A percentile compares a stretch with the other conserved stretches of the same genome.
Evolutionary conservation across 768 basidiomycete genomes (phyloP).

Genomic region (Suillus bovinus): DNA sequence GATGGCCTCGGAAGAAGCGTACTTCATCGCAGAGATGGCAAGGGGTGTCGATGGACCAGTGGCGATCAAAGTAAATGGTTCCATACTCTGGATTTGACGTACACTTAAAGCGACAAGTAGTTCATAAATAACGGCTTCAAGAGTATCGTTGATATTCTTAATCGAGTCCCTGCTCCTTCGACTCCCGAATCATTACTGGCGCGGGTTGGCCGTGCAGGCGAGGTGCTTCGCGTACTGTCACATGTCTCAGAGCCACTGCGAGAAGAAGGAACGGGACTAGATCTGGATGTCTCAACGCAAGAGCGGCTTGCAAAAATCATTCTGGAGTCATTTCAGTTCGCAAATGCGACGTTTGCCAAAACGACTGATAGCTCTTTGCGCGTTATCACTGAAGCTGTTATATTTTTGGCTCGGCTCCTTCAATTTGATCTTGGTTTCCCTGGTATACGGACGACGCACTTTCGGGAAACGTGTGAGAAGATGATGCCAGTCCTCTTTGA

Average conservation of each 20-base stretch:
- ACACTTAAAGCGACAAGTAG: slow-evolving; percentile 33
- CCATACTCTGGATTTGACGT: neutral
- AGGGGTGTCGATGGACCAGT: slow-evolving; percentile 66
- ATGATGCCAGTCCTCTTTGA: slow-evolving; percentile 47
- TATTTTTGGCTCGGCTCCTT: slow-evolving; percentile 64
- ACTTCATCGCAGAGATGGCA: slow-evolving; percentile 82
- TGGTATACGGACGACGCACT: slow-evolving; percentile 52
- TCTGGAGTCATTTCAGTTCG: slow-evolving; percentile 42
- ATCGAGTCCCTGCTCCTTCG: slow-evolving; percentile 28
- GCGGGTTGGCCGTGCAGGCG: slow-evolving; percentile 56
- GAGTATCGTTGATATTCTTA: slow-evolving; percentile 59
- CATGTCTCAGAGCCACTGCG: slow-evolving; percentile 69
- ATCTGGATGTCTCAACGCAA: slow-evolving; percentile 46
- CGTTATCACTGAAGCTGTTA: slow-evolving; percentile 41
- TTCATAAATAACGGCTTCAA: slow-evolving; percentile 76
- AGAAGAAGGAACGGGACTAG: slow-evolving; percentile 48
- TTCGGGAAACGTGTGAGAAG: slow-evolving; percentile 45
- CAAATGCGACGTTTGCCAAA: slow-evolving; percentile 38
- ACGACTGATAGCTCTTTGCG: slow-evolving; percentile 21
- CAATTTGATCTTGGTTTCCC: slow-evolving; percentile 75
- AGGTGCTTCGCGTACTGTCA: slow-evolving; percentile 68
- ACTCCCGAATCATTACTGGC: slow-evolving; percentile 34
- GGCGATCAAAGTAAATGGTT: slow-evolving; percentile 58
- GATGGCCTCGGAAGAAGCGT: slow-evolving; percentile 77
- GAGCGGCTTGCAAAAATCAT: slow-evolving; percentile 57